Base-by-base conservation (phyloP, 345 rosid genomes). In the Erucastrum elatum region DNA sequence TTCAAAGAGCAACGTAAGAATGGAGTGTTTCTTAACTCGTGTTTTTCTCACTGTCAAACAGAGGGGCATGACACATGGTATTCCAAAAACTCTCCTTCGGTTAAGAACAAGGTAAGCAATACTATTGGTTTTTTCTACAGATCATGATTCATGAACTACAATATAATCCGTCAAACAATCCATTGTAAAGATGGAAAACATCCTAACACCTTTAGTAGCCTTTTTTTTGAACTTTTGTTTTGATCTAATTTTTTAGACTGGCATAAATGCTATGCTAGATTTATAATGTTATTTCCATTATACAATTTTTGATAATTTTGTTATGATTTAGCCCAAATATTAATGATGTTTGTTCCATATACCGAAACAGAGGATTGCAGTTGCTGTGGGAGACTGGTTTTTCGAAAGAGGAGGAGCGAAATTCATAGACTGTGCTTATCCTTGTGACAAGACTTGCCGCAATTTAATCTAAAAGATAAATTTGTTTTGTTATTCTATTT, bases 371-470 rank as follows among this genome's bases (percentile, higher is more conserved):
- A 88, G 90, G 11, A 86, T 93, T 53, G 98, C 99, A 33, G 81
- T 87, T 41, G 91, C 98, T 8, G 98, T 93, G 39, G 98, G 96
- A 78, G 97, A 93, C 74, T 95, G 99, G 99, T 95, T 87, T 78
- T 95, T 93, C 27, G 93, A 85, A 8, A 87, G 97, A 25, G 79
- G 94, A n/a, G 77, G 72, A 2, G 84, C 84, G 10, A 90, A 86
- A 87, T 77, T 83, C 6, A 81, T 93, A 6, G 99, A 91, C 60
- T 95, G 98, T 31, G 81, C 99, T 4, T 95, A 91, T 76, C 98
- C 98, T 68, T 93, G 99, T 33, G 99, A 95, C 84, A 87, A 77
- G 25, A 90, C 89, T 70, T 95, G 99, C 82, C 98, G 91, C 86
- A 91, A 93, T 86, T 86, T 93, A 51, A 88, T 95, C 25, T 85